phyloP scores from a whole-genome alignment of 345 rosid species.

The Linum lewisii region DNA sequence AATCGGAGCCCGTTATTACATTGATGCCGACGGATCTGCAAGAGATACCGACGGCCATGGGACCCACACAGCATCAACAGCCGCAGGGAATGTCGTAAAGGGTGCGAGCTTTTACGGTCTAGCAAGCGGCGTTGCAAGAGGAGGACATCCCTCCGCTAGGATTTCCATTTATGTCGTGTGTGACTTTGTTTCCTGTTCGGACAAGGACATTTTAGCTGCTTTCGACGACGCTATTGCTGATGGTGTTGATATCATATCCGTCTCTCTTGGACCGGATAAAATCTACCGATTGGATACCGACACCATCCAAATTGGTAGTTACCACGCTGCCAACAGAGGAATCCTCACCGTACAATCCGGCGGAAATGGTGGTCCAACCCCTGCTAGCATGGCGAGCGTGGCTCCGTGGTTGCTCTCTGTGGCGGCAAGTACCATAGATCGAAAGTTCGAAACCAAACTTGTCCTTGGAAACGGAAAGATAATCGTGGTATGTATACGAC shows the following conservation, averaged over 20 bases:
- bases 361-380: slow-evolving; percentile 17
- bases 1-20: slow-evolving; percentile 38
- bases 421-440: slow-evolving; percentile 43
- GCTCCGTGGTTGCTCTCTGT: slow-evolving; percentile 46
- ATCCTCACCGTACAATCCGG: slow-evolving; percentile 35
- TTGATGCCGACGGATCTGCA: background rate
- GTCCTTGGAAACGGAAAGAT: slow-evolving; percentile 32
- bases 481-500: slow-evolving; percentile 31
- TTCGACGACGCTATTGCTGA: slow-evolving; percentile 66
- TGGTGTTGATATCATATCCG: slow-evolving; percentile 38
- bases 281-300: slow-evolving; percentile 1
- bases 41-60: slow-evolving; percentile 36
- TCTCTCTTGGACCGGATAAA: background rate
- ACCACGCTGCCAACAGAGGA: slow-evolving; percentile 45
- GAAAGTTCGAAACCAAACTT: slow-evolving; percentile 21
- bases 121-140: slow-evolving; percentile 44
- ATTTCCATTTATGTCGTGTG: slow-evolving; percentile 45
- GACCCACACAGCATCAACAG: slow-evolving; percentile 56
- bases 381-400: background rate
- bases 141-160: slow-evolving; percentile 50
- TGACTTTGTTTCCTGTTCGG: accelerated
- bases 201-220: slow-evolving; percentile 20
- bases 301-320: slow-evolving; percentile 30
- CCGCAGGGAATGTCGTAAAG: slow-evolving; percentile 41
- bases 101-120: slow-evolving; percentile 34